Percentiles rank a stretch among this genome's conserved stretches.
Conservation (phyloP, 2,329 filamentous ascomycete species). For the Karstenula rhodostoma region DNA sequence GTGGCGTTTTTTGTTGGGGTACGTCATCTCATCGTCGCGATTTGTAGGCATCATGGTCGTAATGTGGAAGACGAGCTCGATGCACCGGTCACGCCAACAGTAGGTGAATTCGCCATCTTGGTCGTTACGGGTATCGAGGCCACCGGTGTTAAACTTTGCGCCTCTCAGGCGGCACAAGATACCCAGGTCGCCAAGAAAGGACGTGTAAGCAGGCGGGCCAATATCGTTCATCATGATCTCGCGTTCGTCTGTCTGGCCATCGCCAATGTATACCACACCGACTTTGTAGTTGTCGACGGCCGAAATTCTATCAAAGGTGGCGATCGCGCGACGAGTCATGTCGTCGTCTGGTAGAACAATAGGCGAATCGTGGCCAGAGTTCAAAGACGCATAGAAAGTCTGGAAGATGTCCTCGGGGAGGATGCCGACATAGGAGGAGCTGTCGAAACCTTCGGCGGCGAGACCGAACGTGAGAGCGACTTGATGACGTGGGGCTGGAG, state of each 20-base stretch:
- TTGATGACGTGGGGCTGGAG: conserved; percentile 51
- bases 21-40: conserved; percentile 74
- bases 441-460: conserved; percentile 52
- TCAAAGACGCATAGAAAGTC: conserved; percentile 68
- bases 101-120: conserved; percentile 87
- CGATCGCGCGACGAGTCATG: conserved; percentile 75
- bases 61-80: conserved; percentile 94
- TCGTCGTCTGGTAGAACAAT: conserved; percentile 79
- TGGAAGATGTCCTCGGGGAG: conserved; percentile 78
- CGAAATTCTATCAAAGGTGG: conserved; percentile 83
- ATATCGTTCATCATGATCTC: conserved; percentile 88
- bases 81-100: conserved; percentile 93
- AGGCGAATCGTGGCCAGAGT: conserved; percentile 62
- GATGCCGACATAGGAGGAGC: conserved; percentile 65
- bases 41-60: conserved; percentile 98
- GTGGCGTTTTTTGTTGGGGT: conserved; percentile 86
- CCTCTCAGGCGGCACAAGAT: conserved; percentile 81
- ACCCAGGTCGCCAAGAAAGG: conserved; percentile 83
- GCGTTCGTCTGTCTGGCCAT: conserved; percentile 80
- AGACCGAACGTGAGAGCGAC: conserved; percentile 50
- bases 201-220: conserved; percentile 86
- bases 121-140: conserved; percentile 79
- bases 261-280: conserved; percentile 90
- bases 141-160: conserved; percentile 91
- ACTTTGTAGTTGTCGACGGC: conserved; percentile 96